These are phyloP conservation scores for Keithomyces neogunnii DNA, from an alignment of 2,329 filamentous ascomycete species.

Conservation along the genomic window DNA sequence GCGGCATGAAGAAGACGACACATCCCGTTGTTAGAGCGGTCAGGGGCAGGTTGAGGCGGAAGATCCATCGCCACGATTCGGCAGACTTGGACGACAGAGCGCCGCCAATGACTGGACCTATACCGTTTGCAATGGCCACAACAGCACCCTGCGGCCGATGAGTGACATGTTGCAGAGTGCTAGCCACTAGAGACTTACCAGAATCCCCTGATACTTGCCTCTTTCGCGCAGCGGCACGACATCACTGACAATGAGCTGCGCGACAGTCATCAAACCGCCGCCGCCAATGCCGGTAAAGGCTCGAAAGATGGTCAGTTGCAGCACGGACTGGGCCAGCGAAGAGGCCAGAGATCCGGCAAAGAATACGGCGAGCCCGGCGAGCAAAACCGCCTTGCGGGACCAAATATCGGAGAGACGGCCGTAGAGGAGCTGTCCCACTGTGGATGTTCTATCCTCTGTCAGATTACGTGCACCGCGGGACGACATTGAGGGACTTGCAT, in stretches of 20 bases:
- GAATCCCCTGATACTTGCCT: slow-evolving; percentile 62
- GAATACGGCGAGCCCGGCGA: slow-evolving; percentile 31
- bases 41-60: slow-evolving; percentile 44
- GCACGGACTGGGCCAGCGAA: slow-evolving; percentile 29
- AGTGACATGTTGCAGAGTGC: background rate
- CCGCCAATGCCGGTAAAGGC: slow-evolving; percentile 50
- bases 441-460: slow-evolving; percentile 27
- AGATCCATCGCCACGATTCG: slow-evolving; percentile 45
- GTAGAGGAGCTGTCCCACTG: slow-evolving; percentile 37
- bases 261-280: slow-evolving; percentile 62
- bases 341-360: slow-evolving; percentile 34
- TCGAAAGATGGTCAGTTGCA: slow-evolving; percentile 32
- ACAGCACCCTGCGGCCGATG: slow-evolving; percentile 30
- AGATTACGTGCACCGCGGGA: background rate
- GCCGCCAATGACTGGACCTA: slow-evolving; percentile 46
- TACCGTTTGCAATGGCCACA: slow-evolving; percentile 43
- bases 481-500: slow-evolving; percentile 28
- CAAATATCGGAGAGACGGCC: slow-evolving; percentile 38
- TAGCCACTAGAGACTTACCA: slow-evolving; percentile 21
- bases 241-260: slow-evolving; percentile 62
- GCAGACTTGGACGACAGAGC: slow-evolving; percentile 34
- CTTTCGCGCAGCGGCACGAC: slow-evolving; percentile 60
- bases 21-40: slow-evolving; percentile 36
- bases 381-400: slow-evolving; percentile 33
- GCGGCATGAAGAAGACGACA: slow-evolving; percentile 47